Conservation (phyloP, 2,329 filamentous ascomycete species). For the Fusarium caatingaense region DNA sequence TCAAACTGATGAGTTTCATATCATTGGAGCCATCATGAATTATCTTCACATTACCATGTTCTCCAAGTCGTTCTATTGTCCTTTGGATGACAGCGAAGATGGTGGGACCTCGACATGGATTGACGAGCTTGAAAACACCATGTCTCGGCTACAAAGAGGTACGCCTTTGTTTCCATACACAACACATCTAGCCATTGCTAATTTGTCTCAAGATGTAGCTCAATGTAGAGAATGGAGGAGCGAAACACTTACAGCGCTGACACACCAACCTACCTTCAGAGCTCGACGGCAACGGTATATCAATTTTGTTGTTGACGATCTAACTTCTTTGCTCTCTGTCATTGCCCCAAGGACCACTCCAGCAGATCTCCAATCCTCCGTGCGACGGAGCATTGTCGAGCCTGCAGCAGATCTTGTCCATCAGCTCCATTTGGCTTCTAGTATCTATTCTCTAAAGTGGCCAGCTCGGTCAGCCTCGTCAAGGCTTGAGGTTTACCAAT, state of each 20-base stretch:
- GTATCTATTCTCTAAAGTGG: constrained; percentile 53
- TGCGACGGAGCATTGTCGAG: constrained; percentile 50
- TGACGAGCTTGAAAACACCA: constrained; percentile 49
- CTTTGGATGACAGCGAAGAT: constrained; percentile 49
- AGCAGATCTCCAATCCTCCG: constrained; percentile 49
- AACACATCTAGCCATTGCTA: constrained; percentile 2
- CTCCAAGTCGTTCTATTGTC: constrained; percentile 53
- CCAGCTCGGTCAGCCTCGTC: constrained; percentile 51
- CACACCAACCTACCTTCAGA: constrained; percentile 49
- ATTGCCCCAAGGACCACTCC: constrained; percentile 45
- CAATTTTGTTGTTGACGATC: constrained; percentile 49
- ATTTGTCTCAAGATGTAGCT: constrained; percentile 45
- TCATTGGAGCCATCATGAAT: constrained; percentile 53
- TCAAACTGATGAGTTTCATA: constrained; percentile 52
- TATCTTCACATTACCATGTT: constrained; percentile 53
- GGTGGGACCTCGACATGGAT: constrained; percentile 50
- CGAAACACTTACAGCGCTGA: constrained; percentile 52
- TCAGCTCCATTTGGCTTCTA: constrained; percentile 51
- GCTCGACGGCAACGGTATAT: constrained; percentile 46
- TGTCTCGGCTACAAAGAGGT: constrained; percentile 52
- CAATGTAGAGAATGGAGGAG: constrained; percentile 54
- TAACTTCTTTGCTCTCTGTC: constrained; percentile 48
- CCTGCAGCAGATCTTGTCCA: constrained; percentile 53
- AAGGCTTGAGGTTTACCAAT: constrained; percentile 53
- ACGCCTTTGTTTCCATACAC: neutral